A percentile compares a stretch with the other conserved stretches of the same genome.
Conservation (phyloP, 2,329 filamentous ascomycete species). For the Chaetomiaceae sp. region DNA sequence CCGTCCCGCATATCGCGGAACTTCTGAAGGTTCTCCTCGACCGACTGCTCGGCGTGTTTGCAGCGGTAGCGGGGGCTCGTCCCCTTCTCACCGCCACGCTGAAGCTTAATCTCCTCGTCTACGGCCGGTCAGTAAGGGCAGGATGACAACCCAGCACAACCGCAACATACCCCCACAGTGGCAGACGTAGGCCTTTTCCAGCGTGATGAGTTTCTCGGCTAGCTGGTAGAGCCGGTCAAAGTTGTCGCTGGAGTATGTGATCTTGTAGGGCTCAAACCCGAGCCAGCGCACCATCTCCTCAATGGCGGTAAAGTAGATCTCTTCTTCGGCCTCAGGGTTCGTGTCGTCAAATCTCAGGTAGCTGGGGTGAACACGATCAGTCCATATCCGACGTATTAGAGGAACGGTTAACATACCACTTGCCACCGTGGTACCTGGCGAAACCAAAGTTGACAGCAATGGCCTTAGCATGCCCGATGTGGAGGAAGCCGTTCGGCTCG, state of each 20-base stretch:
- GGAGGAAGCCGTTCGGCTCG: conserved; percentile 89
- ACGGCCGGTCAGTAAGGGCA: conserved; percentile 10
- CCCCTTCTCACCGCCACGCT: conserved; percentile 72
- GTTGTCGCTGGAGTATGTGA: conserved; percentile 88
- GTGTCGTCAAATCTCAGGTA: conserved; percentile 88
- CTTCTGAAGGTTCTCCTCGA: conserved; percentile 72
- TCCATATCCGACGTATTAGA: background rate
- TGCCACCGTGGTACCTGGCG: conserved; percentile 75
- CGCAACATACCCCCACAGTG: conserved; percentile 54
- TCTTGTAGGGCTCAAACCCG: conserved; percentile 69
- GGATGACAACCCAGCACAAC: background rate
- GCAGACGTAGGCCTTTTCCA: conserved; percentile 76
- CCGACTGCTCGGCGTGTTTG: conserved; percentile 68
- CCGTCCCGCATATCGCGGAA: conserved; percentile 90
- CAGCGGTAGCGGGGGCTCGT: conserved; percentile 73
- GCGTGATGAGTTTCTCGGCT: conserved; percentile 75
- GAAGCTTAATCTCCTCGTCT: conserved; percentile 76
- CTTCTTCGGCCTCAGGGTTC: conserved; percentile 89
- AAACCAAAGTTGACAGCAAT: conserved; percentile 97
- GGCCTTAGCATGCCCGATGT: conserved; percentile 92
- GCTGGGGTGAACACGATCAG: conserved; percentile 29
- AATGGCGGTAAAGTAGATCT: conserved; percentile 66
- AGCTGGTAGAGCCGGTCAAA: conserved; percentile 85
- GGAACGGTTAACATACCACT: conserved; percentile 28
- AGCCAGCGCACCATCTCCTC: conserved; percentile 67